A percentile compares a stretch with the other conserved stretches of the same genome.
phyloP scores from a whole-genome alignment of 208 protist species.

The Trypanosoma vivax region DNA sequence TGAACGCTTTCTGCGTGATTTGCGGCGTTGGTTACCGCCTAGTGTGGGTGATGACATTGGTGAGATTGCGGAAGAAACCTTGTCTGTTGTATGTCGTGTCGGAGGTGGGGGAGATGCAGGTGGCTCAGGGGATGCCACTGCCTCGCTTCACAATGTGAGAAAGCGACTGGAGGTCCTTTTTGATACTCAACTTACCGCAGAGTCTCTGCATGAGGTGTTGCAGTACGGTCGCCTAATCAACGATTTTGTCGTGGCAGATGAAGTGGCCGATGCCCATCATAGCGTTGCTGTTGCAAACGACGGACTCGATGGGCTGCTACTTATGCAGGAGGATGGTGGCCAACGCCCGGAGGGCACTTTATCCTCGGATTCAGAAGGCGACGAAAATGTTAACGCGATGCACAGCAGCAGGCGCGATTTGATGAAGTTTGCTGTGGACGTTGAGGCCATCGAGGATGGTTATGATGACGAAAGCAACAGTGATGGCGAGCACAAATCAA shows the following conservation, averaged over 20 bases:
- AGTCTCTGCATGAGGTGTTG: constrained; percentile 52
- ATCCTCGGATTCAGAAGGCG: constrained; percentile 11
- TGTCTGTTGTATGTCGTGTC: constrained; percentile 53
- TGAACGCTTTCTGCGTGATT: constrained; percentile 70
- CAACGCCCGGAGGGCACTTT: neutral
- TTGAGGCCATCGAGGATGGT: constrained; percentile 28
- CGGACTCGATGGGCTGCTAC: constrained; percentile 13
- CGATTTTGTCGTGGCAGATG: constrained; percentile 60
- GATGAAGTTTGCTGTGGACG: constrained; percentile 40
- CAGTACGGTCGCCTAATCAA: constrained; percentile 73
- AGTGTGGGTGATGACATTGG: constrained; percentile 65
- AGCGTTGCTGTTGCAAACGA: neutral
- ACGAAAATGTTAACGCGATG: constrained; percentile 3
- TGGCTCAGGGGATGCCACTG: neutral
- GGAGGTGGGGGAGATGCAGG: constrained; percentile 12
- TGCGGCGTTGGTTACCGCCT: constrained; percentile 74
- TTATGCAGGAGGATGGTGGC: constrained; percentile 14
- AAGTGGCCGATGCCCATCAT: neutral
- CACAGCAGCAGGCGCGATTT: constrained; percentile 18
- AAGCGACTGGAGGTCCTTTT: constrained; percentile 59
- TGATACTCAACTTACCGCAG: constrained; percentile 52
- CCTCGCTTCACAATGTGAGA: constrained; percentile 34
- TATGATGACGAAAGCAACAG: constrained; percentile 27
- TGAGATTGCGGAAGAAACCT: constrained; percentile 72
- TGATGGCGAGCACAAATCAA: constrained; percentile 7